phyloP scores from a whole-genome alignment of 306 rosid species.

The Sesbania bispinosa region DNA sequence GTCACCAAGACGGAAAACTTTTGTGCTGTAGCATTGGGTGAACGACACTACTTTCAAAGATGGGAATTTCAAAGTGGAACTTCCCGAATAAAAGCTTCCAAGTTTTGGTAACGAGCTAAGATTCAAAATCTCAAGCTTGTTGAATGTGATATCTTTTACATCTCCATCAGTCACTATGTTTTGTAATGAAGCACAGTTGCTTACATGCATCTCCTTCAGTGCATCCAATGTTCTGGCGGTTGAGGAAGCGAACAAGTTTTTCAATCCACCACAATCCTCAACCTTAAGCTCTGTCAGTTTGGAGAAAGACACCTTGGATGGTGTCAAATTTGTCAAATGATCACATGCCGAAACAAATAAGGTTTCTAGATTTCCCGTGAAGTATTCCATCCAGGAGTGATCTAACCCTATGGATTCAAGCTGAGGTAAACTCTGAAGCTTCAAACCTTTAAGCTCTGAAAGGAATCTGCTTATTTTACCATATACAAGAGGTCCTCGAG shows the following conservation, averaged over 20 bases:
- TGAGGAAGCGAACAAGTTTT: not conserved
- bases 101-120: not conserved
- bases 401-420: not conserved
- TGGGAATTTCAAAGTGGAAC: not conserved
- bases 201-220: not conserved
- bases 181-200: not conserved
- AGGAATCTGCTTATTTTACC: too few relatives aligned
- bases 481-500: too few relatives aligned
- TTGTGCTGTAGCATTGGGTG: not conserved
- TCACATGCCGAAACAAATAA: not conserved
- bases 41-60: not conserved
- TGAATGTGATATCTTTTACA: not conserved
- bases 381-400: not conserved
- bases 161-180: not conserved
- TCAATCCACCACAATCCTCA: not conserved
- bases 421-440: not conserved
- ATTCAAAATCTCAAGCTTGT: not conserved
- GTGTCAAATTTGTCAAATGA: not conserved
- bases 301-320: conserved; percentile 3
- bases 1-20: not conserved
- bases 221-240: not conserved
- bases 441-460: not conserved
- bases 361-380: not conserved
- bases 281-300: not conserved
- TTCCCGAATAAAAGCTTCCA: conserved; percentile 21